Evolutionary conservation across 1,139 yeast genomes (phyloP).

Genomic region (Nematodospora anomalae): DNA sequence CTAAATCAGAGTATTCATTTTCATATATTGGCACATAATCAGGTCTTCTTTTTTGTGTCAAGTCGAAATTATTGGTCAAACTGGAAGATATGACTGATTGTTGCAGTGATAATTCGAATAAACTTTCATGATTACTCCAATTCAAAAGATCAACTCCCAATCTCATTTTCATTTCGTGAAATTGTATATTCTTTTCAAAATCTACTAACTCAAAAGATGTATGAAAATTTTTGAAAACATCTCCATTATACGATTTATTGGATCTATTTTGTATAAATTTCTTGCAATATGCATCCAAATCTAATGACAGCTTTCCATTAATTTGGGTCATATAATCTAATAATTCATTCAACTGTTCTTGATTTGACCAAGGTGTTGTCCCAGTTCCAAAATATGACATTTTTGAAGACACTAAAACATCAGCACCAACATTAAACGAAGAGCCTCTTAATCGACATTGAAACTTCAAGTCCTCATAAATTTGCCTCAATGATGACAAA

Average conservation of each 20-base stretch:
- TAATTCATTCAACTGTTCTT: slow-evolving; percentile 31
- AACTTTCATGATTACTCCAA: slow-evolving; percentile 20
- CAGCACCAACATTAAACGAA: slow-evolving; percentile 13
- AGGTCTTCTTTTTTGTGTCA: slow-evolving; percentile 1
- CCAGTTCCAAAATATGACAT: slow-evolving; percentile 18
- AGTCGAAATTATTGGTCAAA: not conserved
- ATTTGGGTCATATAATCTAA: slow-evolving; percentile 32
- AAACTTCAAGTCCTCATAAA: slow-evolving; percentile 60
- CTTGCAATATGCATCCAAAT: slow-evolving; percentile 16
- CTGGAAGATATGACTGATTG: not conserved
- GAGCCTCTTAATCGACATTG: slow-evolving; percentile 48
- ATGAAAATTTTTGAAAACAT: slow-evolving; percentile 18
- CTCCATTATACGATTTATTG: slow-evolving; percentile 3
- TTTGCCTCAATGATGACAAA: slow-evolving; percentile 57
- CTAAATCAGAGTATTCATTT: slow-evolving; percentile 7
- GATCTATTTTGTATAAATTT: slow-evolving; percentile 8
- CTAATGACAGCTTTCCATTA: slow-evolving; percentile 19
- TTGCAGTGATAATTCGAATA: slow-evolving; percentile 10
- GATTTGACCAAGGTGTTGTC: slow-evolving; percentile 34
- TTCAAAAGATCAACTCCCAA: slow-evolving; percentile 21
- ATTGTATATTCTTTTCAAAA: slow-evolving; percentile 15
- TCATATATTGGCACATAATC: slow-evolving; percentile 5
- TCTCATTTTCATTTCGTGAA: slow-evolving; percentile 11
- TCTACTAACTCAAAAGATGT: slow-evolving; percentile 33
- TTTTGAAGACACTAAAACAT: slow-evolving; percentile 19